Evolutionary conservation across 176 grass and related monocot genomes (phyloP).

Genomic region (Puya raimondii): DNA sequence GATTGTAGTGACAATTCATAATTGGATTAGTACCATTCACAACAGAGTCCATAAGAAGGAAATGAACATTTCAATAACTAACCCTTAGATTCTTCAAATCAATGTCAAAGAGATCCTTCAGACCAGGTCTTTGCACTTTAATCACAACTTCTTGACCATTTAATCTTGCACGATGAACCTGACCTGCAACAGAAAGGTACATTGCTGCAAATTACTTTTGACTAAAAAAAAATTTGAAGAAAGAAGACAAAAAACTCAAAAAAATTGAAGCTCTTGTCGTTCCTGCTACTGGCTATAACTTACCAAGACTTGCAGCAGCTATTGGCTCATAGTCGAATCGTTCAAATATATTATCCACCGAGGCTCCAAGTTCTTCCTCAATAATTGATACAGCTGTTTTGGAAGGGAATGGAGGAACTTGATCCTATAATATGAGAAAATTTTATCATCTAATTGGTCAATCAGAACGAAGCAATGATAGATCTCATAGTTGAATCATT

Average conservation of each 20-base stretch:
- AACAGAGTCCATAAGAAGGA: constrained; percentile 1
- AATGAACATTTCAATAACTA: constrained; percentile 23
- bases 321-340: constrained; percentile 95
- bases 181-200: constrained; percentile 53
- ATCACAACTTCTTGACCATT: constrained; percentile 86
- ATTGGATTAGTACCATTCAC: background rate
- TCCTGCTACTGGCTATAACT: background rate
- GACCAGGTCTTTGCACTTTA: constrained; percentile 95
- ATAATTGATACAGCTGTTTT: constrained; percentile 79
- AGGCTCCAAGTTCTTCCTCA: constrained; percentile 75
- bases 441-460: background rate
- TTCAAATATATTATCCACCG: constrained; percentile 77
- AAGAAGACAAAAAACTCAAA: background rate
- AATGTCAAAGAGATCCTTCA: constrained; percentile 97
- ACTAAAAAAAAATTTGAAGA: too few relatives aligned
- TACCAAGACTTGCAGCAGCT: constrained; percentile 99
- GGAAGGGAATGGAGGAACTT: constrained; percentile 96
- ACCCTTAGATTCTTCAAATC: constrained; percentile 98
- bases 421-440: constrained; percentile 44
- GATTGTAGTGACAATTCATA: background rate
- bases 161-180: constrained; percentile 88
- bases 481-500: too few relatives aligned
- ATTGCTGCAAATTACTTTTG: background rate
- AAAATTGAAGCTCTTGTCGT: background rate
- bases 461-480: background rate